Evolutionary conservation across 495 filamentous ascomycete genomes (phyloP), one percentile per base, ranked within the genome.

Genomic region (Neurospora discreta): DNA sequence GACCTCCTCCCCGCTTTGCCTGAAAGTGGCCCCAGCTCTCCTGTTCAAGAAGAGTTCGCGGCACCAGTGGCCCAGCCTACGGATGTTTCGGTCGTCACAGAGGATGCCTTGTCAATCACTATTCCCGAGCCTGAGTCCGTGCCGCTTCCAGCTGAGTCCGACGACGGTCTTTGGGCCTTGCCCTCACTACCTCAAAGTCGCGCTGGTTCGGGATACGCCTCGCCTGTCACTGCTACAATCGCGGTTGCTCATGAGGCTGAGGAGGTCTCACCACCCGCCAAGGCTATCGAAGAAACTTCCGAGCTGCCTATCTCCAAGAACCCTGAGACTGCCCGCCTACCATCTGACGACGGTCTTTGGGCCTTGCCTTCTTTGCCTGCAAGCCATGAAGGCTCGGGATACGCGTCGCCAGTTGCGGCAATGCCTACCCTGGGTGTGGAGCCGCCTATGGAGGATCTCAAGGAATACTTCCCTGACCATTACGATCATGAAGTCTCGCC

Each of bases 1-100:
- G 71, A 82, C 73, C 72, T 78, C 74, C 13, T 80, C 76, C 75
- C 69, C 77, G 5, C 73, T 73, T 36, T 74, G 0, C 70, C 70
- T 3, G 70, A 68, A 9, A 71, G 58, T 15, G 33, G 44, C 16
- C 52, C 70, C 10, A n/a, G 26, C 38, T 69, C 38, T 0, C 69
- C 43, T 46, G 10, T 11, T 1, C 6, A 33, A 33, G 15, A 39
- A 7, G 52, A 9, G 23, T 65, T 65, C 5, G 26, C 26, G 1
- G 1, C 52, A 8, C 52, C 52, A 4, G 52, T 65, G 52, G 52
- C 26, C 6, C 26, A 65, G 3, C 26, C 13, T 0, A 18, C 3
- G 6, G 26, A 65, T 30, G 18, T 18, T 18, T 2, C 52, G 4
- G 52, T 36, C 15, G 7, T 1, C 0, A 1, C 1, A 65, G 2